Base-by-base conservation (phyloP, 176 grass and related monocot genomes). In the Eleusine indica region DNA sequence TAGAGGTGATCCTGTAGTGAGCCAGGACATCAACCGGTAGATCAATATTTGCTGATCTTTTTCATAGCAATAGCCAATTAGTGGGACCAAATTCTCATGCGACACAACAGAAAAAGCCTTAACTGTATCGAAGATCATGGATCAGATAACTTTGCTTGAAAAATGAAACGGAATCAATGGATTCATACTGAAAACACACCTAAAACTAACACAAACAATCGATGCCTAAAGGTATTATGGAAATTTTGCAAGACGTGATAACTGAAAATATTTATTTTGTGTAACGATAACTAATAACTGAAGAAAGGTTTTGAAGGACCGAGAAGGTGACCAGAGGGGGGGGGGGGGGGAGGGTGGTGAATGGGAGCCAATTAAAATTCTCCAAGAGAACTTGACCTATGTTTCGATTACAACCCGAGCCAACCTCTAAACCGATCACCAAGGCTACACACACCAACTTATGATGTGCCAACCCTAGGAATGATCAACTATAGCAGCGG, bases 41-140 rank as follows among this genome's bases (percentile, higher is more conserved):
- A 94, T 89, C 61, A 94, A 88, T 81, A 94, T 94, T 65, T 94
- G 89, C 51, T 94, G 92, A 89, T 94, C 92, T 46, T 94, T 94
- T 89, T 94, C 92, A 91, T 35, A 35, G 32, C 32, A 35, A 35
- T 35, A 35, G 32, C 32, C 32, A 35, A 35, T 35, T 35, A 35
- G 92, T 52, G 92, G 89, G 43, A 94, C 89, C 77, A 94, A 78
- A 82, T 94, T 94, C 42, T 94, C 92, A 73, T 91, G 89, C 86
- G 37, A 43, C 64, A 91, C 82, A 74, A 80, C 66, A 77, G 89
- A 94, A 89, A 94, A 84, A 94, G 83, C 61, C 68, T 86, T 74
- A 94, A 80, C 92, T 91, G 92, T 58, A 5, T 44, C 79, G 32
- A 63, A 69, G 57, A 78, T 77, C 14, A 71, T 19, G 52, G 22